A percentile compares a stretch with the other conserved stretches of the same genome.
phyloP scores from a whole-genome alignment of 768 basidiomycete species.

The Russula brevipes region DNA sequence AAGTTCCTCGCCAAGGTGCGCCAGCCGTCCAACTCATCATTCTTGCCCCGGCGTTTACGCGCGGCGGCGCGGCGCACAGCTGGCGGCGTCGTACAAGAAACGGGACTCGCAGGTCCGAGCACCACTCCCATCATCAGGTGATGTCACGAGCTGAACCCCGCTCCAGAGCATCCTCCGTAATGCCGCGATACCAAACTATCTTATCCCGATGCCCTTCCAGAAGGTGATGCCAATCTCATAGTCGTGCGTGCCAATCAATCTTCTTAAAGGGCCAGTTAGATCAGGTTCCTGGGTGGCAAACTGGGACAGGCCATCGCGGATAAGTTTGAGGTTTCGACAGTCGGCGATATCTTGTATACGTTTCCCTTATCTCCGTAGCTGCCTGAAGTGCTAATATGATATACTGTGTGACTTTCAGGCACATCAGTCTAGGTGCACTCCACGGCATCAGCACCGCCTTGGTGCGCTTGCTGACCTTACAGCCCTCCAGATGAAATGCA shows the following conservation, averaged over 20 bases:
- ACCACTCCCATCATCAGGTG: background rate
- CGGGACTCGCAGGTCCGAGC: conserved; percentile 69
- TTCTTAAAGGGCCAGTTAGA: conserved; percentile 43
- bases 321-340: conserved; percentile 84
- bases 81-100: conserved; percentile 89
- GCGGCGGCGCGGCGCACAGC: conserved; percentile 38
- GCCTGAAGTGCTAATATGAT: background rate
- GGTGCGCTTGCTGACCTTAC: background rate
- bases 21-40: background rate
- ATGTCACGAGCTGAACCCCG: background rate
- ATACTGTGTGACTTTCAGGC: conserved; percentile 34
- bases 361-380: background rate
- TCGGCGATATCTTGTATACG: conserved; percentile 83
- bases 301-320: conserved; percentile 81
- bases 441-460: conserved; percentile 8
- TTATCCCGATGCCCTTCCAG: conserved; percentile 74
- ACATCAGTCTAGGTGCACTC: conserved; percentile 49
- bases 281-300: conserved; percentile 93
- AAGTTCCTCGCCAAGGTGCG: conserved; percentile 91
- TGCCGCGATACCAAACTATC: conserved; percentile 75
- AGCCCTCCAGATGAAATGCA: conserved; percentile 36
- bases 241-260: background rate
- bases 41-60: background rate
- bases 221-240: conserved; percentile 28
- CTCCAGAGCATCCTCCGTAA: conserved; percentile 78